phyloP scores from a whole-genome alignment of 2,329 filamentous ascomycete species.

The Chaetomium sp. region DNA sequence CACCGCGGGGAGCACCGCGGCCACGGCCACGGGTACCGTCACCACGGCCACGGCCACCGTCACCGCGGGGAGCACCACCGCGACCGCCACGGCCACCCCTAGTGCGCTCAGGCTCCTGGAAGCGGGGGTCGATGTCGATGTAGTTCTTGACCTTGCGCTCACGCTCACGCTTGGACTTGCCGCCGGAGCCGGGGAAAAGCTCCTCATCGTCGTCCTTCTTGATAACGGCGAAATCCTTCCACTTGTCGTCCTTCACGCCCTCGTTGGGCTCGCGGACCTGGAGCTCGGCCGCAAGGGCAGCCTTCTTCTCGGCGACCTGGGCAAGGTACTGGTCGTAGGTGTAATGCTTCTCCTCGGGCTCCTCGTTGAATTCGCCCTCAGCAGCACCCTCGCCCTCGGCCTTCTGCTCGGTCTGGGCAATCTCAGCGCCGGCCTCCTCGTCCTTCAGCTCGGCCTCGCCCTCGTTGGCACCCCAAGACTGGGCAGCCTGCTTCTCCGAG shows the following conservation, averaged over 20 bases:
- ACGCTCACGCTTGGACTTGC: conserved; percentile 79
- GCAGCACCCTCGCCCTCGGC: conserved; percentile 35
- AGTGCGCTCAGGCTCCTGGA: conserved; percentile 61
- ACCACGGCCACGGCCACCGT: conserved; percentile 43
- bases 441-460: conserved; percentile 82
- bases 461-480: conserved; percentile 81
- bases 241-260: conserved; percentile 81
- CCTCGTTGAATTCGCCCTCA: conserved; percentile 32
- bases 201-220: conserved; percentile 63
- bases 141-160: conserved; percentile 88
- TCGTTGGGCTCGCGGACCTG: conserved; percentile 88
- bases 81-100: conserved; percentile 46
- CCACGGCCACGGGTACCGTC: conserved; percentile 43
- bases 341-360: conserved; percentile 57
- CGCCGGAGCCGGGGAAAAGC: conserved; percentile 66
- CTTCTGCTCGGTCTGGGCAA: conserved; percentile 79
- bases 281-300: conserved; percentile 43
- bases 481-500: conserved; percentile 78
- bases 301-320: conserved; percentile 57
- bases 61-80: conserved; percentile 45
- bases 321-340: conserved; percentile 86
- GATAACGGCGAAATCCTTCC: conserved; percentile 73
- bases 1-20: conserved; percentile 42
- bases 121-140: conserved; percentile 82
- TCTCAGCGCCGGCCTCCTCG: conserved; percentile 83